These are phyloP conservation scores for Narthecium ossifragum DNA, from an alignment of 106 monocot species.

Conservation along the genomic window DNA sequence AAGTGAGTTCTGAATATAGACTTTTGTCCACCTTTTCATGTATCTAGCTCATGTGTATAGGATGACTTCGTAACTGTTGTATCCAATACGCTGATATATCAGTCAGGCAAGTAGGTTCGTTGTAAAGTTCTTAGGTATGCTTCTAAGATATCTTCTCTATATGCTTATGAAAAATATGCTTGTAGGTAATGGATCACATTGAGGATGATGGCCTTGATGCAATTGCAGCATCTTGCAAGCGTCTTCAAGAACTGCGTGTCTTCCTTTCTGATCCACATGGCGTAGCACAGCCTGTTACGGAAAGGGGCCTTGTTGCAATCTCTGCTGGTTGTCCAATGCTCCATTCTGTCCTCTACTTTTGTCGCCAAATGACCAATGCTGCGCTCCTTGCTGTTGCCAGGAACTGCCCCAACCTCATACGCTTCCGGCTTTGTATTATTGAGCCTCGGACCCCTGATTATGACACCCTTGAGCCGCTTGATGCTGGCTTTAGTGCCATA, in stretches of 20 bases:
- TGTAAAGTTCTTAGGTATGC: too few relatives aligned
- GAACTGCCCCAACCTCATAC: slow-evolving; percentile 47
- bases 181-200: slow-evolving; percentile 78
- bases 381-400: slow-evolving; percentile 55
- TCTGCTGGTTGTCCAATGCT: slow-evolving; percentile 61
- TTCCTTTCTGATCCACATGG: slow-evolving; percentile 79
- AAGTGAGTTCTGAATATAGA: too few relatives aligned
- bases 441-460: slow-evolving; percentile 62
- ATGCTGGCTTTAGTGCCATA: slow-evolving; percentile 56
- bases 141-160: too few relatives aligned
- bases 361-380: slow-evolving; percentile 69
- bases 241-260: slow-evolving; percentile 69
- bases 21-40: too few relatives aligned
- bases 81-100: too few relatives aligned
- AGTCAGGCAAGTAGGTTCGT: too few relatives aligned
- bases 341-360: slow-evolving; percentile 66
- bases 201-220: slow-evolving; percentile 72
- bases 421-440: slow-evolving; percentile 73
- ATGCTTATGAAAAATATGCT: not conserved
- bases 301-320: slow-evolving; percentile 48
- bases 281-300: slow-evolving; percentile 38
- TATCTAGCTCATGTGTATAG: too few relatives aligned
- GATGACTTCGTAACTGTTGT: too few relatives aligned
- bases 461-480: slow-evolving; percentile 44
- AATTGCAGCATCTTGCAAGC: slow-evolving; percentile 70